These are phyloP conservation scores for Paragyromitra xinjiangensis DNA, from an alignment of 495 filamentous ascomycete species.

Conservation along the genomic window DNA sequence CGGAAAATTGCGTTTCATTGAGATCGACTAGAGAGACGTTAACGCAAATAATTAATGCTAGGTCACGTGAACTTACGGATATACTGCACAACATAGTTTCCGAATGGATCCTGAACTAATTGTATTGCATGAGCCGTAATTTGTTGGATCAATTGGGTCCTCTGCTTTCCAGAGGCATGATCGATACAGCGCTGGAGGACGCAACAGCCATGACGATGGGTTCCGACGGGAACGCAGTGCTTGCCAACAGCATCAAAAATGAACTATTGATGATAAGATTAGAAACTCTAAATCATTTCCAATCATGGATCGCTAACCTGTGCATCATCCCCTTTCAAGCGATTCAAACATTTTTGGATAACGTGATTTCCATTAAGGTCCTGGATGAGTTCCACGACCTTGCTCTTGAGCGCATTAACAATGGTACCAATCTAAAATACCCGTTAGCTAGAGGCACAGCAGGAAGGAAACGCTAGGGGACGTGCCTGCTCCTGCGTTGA, in stretches of 20 bases:
- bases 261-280: conserved; percentile 64
- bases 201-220: conserved; percentile 97
- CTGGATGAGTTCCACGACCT: conserved; percentile 92
- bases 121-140: conserved; percentile 83
- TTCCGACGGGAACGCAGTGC: conserved; percentile 88
- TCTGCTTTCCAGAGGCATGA: conserved; percentile 89
- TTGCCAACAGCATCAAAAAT: conserved; percentile 93
- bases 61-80: conserved; percentile 63
- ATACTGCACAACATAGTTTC: conserved; percentile 98
- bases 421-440: conserved; percentile 74
- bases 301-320: conserved; percentile 60
- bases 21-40: conserved; percentile 70
- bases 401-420: conserved; percentile 75
- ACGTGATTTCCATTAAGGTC: conserved; percentile 98
- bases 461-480: not conserved
- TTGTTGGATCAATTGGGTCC: conserved; percentile 80
- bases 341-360: conserved; percentile 98
- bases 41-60: conserved; percentile 14
- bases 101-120: conserved; percentile 94
- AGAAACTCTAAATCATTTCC: conserved; percentile 13
- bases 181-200: conserved; percentile 98
- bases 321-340: conserved; percentile 79
- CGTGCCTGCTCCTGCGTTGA: conserved; percentile 72
- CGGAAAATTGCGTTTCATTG: conserved; percentile 80
- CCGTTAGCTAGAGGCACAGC: conserved; percentile 21